Evolutionary conservation across 345 rosid species (phyloP), one percentile per base, ranked within the genome.

Genomic region (Ricinus communis): DNA sequence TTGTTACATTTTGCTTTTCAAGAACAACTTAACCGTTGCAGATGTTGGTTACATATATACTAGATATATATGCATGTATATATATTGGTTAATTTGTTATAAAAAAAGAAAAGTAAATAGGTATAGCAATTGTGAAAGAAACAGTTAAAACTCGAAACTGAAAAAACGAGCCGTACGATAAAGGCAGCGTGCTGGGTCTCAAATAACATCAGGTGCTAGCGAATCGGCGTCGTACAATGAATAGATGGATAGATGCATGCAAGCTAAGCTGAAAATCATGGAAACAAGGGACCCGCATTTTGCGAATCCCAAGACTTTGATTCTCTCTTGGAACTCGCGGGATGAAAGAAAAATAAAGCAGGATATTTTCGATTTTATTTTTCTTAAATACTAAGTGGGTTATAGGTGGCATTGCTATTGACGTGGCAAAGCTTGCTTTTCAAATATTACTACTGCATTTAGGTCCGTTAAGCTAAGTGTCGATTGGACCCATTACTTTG

Each of bases 361-460:
- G 47, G 12, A 1, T 4, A 12, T 33, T 33, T 33, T 33, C 6
- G 2, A 2, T 2, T 33, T 33, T 33, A 2, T 33, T 33, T 33
- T 18, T 25, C n/a, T n/a, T n/a, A n/a, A n/a, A n/a, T n/a, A n/a
- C n/a, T 4, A 2, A 71, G 85, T 86, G 86, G 74, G 66, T 66
- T 75, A 31, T 81, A 84, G 90, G 88, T 86, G 90, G 86, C 86
- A 36, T 43, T 57, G 69, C 59, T 11, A 25, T 68, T 71, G 73
- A 79, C 78, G 70, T 79, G 75, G 59, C 74, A 62, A 3, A 57
- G 18, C 41, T 60, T 43, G 4, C 14, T 64, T 77, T 47, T 40
- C n/a, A 43, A 55, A n/a, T 14, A n/a, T n/a, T n/a, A n/a, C n/a
- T n/a, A 30, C 70, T 69, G 60, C 78, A 56, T 83, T 78, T 74